Evolutionary conservation across 1,139 yeast species (phyloP), one percentile per base, ranked within the genome.

Genomic region (Saccharomyces hybrid): DNA sequence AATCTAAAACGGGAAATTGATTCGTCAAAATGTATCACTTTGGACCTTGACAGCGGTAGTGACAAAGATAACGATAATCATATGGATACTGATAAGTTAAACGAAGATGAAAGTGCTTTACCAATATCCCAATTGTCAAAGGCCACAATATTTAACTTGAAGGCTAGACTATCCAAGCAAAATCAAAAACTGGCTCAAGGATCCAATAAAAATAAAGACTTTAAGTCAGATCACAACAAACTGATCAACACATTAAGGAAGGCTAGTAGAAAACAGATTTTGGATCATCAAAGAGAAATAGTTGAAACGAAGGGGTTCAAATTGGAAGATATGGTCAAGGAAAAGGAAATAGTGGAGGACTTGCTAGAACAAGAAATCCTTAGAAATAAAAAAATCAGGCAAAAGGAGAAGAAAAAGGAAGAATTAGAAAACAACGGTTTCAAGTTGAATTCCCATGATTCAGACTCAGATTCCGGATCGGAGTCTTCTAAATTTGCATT

Each of bases 341-440:
- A 70, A 49, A 63, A 62, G 51, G 69, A 67, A 34, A 67, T 72
- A 41, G 75, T 77, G 2, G 82, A 77, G 56, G 69, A 73, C n/a
- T 72, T 85, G 49, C 73, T 85, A 59, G 89, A 85, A 60, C 76
- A 80, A 56, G 91, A 86, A 64, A 76, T 82, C 62, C 79, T 78
- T 58, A 73, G 84, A 59, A 80, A 74, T 32, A 71, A 81, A 62
- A 75, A 73, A 52, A 75, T 79, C 32, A 74, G 84, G 55, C 78
- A 76, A 61, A 77, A 75, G 54, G 88, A 81, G 75, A 78, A 58
- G 57, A 61, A 55, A 59, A 63, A 53, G 57, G 78, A 74, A 57
- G 79, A 75, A 55, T 74, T 73, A 9, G 60, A 60, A 16, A 51
- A 54, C 7, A 57, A 57, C 9, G 57, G 6, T 1, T 34, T 34